Conservation (phyloP, 2,329 filamentous ascomycete species). For the Magnaporthiopsis poae region DNA sequence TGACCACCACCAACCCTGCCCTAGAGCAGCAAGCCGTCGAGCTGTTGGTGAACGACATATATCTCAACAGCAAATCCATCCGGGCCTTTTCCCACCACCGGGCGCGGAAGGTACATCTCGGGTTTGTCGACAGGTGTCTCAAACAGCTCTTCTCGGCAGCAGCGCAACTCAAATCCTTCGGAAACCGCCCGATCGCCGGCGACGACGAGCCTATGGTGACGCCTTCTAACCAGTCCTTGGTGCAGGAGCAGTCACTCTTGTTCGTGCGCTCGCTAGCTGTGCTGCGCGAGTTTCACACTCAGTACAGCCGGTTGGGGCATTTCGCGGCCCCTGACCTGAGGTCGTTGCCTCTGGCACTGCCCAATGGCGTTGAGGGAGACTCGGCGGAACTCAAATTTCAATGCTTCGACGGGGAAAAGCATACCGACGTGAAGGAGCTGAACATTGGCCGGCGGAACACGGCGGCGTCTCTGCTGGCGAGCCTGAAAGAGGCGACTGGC, state of each 20-base stretch:
- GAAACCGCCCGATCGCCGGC: constrained; percentile 30
- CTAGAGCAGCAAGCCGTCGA: constrained; percentile 61
- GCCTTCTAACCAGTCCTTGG: constrained; percentile 36
- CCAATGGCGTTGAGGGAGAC: constrained; percentile 50
- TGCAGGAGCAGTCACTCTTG: constrained; percentile 46
- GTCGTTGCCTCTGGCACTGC: constrained; percentile 40
- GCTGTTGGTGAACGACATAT: constrained; percentile 61
- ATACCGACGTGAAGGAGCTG: constrained; percentile 52
- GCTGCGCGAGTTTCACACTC: constrained; percentile 56
- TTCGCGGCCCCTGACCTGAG: constrained; percentile 50
- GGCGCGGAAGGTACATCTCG: constrained; percentile 53
- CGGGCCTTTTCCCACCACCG: constrained; percentile 37
- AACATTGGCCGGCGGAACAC: constrained; percentile 63
- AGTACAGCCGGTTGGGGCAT: constrained; percentile 51
- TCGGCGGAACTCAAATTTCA: constrained; percentile 62
- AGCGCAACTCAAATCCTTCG: constrained; percentile 40
- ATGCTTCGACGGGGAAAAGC: constrained; percentile 52
- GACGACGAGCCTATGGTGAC: constrained; percentile 46
- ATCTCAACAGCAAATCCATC: constrained; percentile 49
- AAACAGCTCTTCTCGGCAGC: constrained; percentile 58
- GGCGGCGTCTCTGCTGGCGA: constrained; percentile 56
- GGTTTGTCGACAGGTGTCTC: constrained; percentile 64
- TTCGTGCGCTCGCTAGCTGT: constrained; percentile 62
- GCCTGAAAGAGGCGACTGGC: constrained; percentile 57
- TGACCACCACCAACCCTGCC: constrained; percentile 54